Percentiles rank a stretch among this genome's conserved stretches.
Evolutionary conservation across 768 basidiomycete species (phyloP).

Genomic region (Trametes gibbosa): DNA sequence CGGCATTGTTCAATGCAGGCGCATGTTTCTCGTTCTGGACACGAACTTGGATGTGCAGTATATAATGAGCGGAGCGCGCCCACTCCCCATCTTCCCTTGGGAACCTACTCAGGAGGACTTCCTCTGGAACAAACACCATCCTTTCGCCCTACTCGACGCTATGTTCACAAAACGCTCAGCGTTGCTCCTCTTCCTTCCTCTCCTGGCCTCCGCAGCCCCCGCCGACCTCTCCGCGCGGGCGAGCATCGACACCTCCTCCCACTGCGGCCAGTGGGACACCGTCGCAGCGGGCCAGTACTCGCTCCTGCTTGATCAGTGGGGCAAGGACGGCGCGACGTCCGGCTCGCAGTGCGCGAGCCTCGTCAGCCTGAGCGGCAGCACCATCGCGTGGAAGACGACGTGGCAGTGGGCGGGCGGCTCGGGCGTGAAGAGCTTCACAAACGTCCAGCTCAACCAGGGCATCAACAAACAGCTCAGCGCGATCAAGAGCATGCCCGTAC

Average conservation of each 20-base stretch:
- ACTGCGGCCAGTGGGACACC: constrained; percentile 52
- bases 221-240: constrained; percentile 15
- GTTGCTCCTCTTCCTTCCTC: constrained; percentile 3
- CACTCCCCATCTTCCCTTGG: neutral
- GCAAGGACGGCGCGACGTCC: constrained; percentile 36
- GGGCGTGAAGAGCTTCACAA: constrained; percentile 61
- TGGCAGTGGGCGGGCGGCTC: constrained; percentile 54
- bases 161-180: constrained; percentile 10
- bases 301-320: constrained; percentile 50
- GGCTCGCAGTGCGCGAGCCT: constrained; percentile 54
- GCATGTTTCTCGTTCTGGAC: neutral
- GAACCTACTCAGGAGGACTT: neutral
- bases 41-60: neutral
- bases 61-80: neutral
- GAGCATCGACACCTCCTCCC: constrained; percentile 26
- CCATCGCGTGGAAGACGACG: constrained; percentile 47
- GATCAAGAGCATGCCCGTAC: constrained; percentile 55
- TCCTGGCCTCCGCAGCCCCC: constrained; percentile 8
- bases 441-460: constrained; percentile 49
- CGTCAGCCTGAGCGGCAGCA: constrained; percentile 39
- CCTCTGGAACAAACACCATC: neutral
- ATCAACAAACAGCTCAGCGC: constrained; percentile 52
- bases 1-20: neutral
- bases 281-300: constrained; percentile 46
- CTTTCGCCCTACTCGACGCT: neutral